phyloP scores from a whole-genome alignment of 495 filamentous ascomycete species.

The Platismatia glauca region DNA sequence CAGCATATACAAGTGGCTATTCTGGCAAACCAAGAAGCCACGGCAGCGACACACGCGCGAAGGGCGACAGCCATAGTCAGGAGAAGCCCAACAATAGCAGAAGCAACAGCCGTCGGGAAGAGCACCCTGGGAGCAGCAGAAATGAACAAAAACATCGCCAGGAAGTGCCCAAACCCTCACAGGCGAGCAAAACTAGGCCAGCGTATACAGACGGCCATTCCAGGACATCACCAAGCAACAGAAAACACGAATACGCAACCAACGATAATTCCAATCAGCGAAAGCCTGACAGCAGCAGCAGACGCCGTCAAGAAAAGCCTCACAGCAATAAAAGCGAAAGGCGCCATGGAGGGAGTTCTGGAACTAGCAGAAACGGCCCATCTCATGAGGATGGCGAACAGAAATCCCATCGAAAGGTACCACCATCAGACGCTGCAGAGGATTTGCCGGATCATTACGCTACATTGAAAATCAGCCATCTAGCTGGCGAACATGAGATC shows the following conservation, averaged over 20 bases:
- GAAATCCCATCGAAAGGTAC: no score
- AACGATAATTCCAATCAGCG: background rate
- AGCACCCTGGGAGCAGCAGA: background rate
- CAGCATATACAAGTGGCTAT: background rate
- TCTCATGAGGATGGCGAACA: no score
- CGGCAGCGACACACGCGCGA: background rate
- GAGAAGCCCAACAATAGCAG: background rate
- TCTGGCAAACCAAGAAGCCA: background rate
- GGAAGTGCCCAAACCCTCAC: background rate
- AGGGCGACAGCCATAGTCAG: background rate
- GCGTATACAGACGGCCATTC: background rate
- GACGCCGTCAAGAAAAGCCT: background rate
- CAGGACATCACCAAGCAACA: background rate
- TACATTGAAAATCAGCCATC: slow-evolving; percentile 7
- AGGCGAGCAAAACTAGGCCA: background rate
- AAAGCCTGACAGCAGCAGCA: background rate
- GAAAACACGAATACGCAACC: background rate
- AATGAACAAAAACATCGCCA: background rate
- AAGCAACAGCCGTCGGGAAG: background rate
- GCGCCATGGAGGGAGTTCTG: background rate
- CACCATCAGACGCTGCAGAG: background rate
- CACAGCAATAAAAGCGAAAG: background rate
- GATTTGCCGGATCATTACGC: slow-evolving; percentile 8
- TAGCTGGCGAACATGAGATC: slow-evolving; percentile 2
- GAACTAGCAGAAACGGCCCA: background rate